These are phyloP conservation scores for Moelleriella libera DNA, from an alignment of 2,329 filamentous ascomycete species.

Conservation along the genomic window DNA sequence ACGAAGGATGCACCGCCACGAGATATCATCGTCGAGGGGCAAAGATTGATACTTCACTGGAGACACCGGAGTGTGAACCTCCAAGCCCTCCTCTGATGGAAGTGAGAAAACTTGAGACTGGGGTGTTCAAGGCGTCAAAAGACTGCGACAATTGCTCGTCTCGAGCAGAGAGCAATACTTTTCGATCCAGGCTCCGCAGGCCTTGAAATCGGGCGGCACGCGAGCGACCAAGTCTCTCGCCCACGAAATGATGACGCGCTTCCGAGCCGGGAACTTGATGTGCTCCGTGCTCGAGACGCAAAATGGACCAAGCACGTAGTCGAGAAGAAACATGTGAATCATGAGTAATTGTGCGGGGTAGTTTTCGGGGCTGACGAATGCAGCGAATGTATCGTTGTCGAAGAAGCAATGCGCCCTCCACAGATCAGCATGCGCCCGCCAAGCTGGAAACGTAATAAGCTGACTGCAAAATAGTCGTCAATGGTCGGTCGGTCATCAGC, in stretches of 20 bases:
- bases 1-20: too few relatives aligned
- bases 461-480: not conserved
- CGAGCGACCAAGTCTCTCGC: conserved; percentile 6
- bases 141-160: not conserved
- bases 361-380: conserved; percentile 16
- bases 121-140: not conserved
- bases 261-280: conserved; percentile 11
- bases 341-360: conserved; percentile 18
- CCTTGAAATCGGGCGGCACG: conserved; percentile 6
- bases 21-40: too few relatives aligned
- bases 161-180: not conserved
- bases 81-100: too few relatives aligned
- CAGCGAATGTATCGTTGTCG: conserved; percentile 15
- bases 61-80: too few relatives aligned
- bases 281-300: conserved; percentile 9
- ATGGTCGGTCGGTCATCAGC: not conserved
- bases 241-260: conserved; percentile 13
- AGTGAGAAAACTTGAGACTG: not conserved
- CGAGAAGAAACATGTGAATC: conserved; percentile 21
- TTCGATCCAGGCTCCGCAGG: not conserved
- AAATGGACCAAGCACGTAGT: conserved; percentile 13
- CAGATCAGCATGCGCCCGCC: conserved; percentile 8
- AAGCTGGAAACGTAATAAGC: conserved; percentile 5
- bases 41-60: too few relatives aligned
- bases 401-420: conserved; percentile 9